These are phyloP conservation scores for Setaria italica DNA, from an alignment of 202 grass and related monocot species.

Conservation along the genomic window DNA sequence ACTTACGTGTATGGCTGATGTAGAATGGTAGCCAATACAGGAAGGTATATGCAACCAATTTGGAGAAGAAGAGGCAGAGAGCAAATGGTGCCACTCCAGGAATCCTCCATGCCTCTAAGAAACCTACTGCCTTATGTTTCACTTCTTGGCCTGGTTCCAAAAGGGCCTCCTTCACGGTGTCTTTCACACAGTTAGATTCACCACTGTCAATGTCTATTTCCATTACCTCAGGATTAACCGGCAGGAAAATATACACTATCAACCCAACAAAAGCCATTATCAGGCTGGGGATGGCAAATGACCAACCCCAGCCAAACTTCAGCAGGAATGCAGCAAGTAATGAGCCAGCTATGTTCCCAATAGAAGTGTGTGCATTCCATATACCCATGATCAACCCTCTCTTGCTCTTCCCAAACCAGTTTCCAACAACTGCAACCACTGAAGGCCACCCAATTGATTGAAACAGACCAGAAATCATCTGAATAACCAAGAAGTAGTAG, in stretches of 20 bases:
- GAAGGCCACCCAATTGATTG: slow-evolving; percentile 89
- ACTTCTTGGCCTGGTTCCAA: slow-evolving; percentile 63
- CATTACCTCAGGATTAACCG: slow-evolving; percentile 65
- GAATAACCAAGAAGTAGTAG: slow-evolving; percentile 73
- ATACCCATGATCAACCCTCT: slow-evolving; percentile 92
- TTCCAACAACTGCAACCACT: slow-evolving; percentile 81
- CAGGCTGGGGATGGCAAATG: slow-evolving; percentile 77
- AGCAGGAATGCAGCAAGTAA: slow-evolving; percentile 79
- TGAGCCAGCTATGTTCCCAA: slow-evolving; percentile 85
- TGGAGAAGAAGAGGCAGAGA: slow-evolving; percentile 88
- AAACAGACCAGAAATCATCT: slow-evolving; percentile 84
- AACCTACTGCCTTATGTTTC: slow-evolving; percentile 66
- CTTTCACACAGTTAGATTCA: slow-evolving; percentile 46
- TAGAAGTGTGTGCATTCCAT: slow-evolving; percentile 88
- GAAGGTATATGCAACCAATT: slow-evolving; percentile 89
- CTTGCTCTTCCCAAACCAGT: slow-evolving; percentile 92
- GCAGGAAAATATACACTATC: slow-evolving; percentile 70
- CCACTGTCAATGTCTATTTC: slow-evolving; percentile 58
- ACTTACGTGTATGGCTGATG: slow-evolving; percentile 87
- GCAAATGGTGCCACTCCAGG: slow-evolving; percentile 82
- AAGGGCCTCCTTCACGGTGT: slow-evolving; percentile 53
- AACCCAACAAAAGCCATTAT: slow-evolving; percentile 68
- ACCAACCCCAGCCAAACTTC: slow-evolving; percentile 88
- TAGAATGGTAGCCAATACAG: slow-evolving; percentile 94
- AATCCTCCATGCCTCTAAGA: slow-evolving; percentile 79